Evolutionary conservation across 176 grass and related monocot genomes (phyloP), one percentile per base, ranked within the genome.

Genomic region (Hsuehochloa calcarea): DNA sequence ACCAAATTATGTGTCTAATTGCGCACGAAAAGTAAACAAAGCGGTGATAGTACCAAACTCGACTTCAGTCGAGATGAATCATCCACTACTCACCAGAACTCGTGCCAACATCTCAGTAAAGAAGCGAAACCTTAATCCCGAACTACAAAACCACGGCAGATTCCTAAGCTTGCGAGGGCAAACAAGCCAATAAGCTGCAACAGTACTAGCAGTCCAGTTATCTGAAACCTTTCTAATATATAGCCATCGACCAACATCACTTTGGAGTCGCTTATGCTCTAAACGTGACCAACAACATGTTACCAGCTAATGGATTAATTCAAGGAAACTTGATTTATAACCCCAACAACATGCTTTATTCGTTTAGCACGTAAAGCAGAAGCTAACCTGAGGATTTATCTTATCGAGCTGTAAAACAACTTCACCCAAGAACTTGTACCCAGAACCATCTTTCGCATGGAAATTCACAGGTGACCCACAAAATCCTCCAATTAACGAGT

Each of bases 371-470:
- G 31, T 16, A 12, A 40, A 85, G 4, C 22, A 5, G 39, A 72
- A 72, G 74, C 15, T 71, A 65, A 99, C 96, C 93, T 96, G 96
- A 91, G 96, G 96, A 64, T 99, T 99, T 82, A 99, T 89, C 82
- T 89, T 99, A 84, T 99, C 96, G 43, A 99, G 94, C 85, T 94
- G 93, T 71, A 99, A 79, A 83, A 99, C 96, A 35, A 94, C 34
- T 74, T 99, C 96, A 78, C 96, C 96, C 91, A 96, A 89, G 73
- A 96, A 96, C 68, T 92, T 90, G 90, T 99, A 96, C 10, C 96
- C 96, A 61, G 93, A 99, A 22, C 96, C 96, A 85, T 99, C 96
- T 89, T 99, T 96, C 35, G 96, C 91, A 66, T 99, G 96, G 75
- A 99, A 96, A 77, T 95, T 99, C 84, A 99, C 96, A 72, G 86